A percentile compares a stretch with the other conserved stretches of the same genome.
phyloP scores from a whole-genome alignment of 2,329 filamentous ascomycete species.

The Colletotrichum spinosum region DNA sequence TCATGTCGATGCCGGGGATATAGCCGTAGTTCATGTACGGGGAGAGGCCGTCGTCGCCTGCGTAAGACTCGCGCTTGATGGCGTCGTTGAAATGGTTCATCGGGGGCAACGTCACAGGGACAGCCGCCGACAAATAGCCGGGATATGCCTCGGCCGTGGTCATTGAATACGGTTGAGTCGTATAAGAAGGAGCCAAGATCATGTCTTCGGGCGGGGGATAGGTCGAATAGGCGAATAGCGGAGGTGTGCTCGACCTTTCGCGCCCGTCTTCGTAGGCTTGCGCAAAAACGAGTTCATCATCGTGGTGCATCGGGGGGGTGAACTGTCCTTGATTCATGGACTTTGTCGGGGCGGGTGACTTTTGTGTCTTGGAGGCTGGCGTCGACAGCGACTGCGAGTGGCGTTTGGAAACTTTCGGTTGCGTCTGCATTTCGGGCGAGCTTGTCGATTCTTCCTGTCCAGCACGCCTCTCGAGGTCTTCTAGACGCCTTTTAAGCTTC shows the following conservation, averaged over 20 bases:
- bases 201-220: conserved; percentile 76
- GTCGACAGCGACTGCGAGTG: conserved; percentile 37
- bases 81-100: conserved; percentile 73
- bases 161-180: conserved; percentile 63
- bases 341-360: conserved; percentile 50
- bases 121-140: conserved; percentile 66
- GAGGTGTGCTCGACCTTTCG: conserved; percentile 77
- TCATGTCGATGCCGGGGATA: conserved; percentile 73
- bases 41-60: conserved; percentile 69
- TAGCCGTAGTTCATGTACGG: conserved; percentile 77
- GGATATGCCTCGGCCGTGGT: conserved; percentile 64
- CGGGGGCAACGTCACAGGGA: conserved; percentile 71
- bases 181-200: conserved; percentile 69
- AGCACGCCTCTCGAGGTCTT: conserved; percentile 85
- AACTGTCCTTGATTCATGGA: conserved; percentile 64
- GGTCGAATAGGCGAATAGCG: conserved; percentile 75
- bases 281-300: conserved; percentile 76
- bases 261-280: conserved; percentile 68
- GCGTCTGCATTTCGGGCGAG: conserved; percentile 52
- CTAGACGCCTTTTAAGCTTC: conserved; percentile 90
- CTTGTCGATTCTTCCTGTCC: conserved; percentile 62
- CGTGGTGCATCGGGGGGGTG: conserved; percentile 69
- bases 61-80: conserved; percentile 74
- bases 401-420: conserved; percentile 56
- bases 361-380: conserved; percentile 45